Evolutionary conservation across 148 eudicot genomes (phyloP), one percentile per base, ranked within the genome.

Genomic region (Euryodendron excelsum): DNA sequence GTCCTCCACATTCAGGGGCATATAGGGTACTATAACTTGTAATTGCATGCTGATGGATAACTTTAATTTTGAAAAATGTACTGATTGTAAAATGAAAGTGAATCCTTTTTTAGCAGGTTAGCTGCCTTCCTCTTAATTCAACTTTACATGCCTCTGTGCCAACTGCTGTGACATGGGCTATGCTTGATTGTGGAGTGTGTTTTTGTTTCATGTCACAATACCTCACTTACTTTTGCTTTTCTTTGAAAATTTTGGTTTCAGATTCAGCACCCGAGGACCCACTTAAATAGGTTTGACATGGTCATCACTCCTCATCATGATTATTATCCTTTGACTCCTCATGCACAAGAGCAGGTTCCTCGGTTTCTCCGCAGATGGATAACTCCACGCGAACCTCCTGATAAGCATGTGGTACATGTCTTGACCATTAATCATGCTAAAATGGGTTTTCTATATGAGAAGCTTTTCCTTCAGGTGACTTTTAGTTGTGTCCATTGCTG

Each of bases 261-360:
- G 99, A 89, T 96, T 86, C 98, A 93, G 84, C 99, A 96, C 82
- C 99, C 99, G 67, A 85, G 99, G 75, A 86, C 91, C 48, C 97
- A 84, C 47, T 80, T 96, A 78, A 88, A 93, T 79, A 88, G 97
- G 83, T 96, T 96, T 86, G 99, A 96, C 84, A 80, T 93, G 93
- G 98, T 96, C 71, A 87, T 96, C 73, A 86, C 97, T n/a, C 98
- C 99, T 65, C 88, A 65, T 68, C 99, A 96, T 84, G 99, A 96
- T 86, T 96, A 88, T 79, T 96, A 89, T 80, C 84, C 97, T 77
- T 82, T 96, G 84, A 90, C 97, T 72, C 90, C 99, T 82, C 69
- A 82, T 69, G 99, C 86, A 74, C 92, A 90, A 76, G 89, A 90
- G 75, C 94, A 96, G 80, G 83, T 96, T 79, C 99, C 98, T 71